These are phyloP conservation scores for Patellifolia procumbens DNA, from an alignment of 179 eudicot species.

Conservation along the genomic window DNA sequence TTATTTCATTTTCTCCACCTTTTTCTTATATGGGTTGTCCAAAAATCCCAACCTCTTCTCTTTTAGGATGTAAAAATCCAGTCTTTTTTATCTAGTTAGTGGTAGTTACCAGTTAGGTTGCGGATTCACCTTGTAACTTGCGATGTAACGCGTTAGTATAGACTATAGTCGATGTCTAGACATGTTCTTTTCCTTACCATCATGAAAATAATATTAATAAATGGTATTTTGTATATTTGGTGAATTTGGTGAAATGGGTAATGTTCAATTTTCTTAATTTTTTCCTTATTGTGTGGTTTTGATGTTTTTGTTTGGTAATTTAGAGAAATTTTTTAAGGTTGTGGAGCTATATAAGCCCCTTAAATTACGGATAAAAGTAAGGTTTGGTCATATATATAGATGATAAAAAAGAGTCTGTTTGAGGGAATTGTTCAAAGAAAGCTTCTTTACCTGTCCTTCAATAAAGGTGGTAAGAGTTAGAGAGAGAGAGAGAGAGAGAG, in stretches of 20 bases:
- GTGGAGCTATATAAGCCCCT: slow-evolving; percentile 29
- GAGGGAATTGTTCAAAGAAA: slow-evolving; percentile 37
- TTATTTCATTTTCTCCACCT: background rate
- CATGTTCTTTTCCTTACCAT: too few species aligned
- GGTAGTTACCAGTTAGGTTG: too few species aligned
- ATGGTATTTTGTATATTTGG: too few species aligned
- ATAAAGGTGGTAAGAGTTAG: too few species aligned
- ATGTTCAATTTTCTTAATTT: background rate
- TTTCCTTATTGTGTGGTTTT: slow-evolving; percentile 29
- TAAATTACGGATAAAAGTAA: slow-evolving; percentile 35
- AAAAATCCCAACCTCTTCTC: background rate
- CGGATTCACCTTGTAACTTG: too few species aligned
- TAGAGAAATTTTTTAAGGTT: slow-evolving; percentile 14
- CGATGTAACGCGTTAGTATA: too few species aligned
- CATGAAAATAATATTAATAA: too few species aligned
- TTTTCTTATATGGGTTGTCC: slow-evolving; percentile 16
- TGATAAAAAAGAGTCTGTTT: slow-evolving; percentile 21
- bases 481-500: slow-evolving; percentile 14
- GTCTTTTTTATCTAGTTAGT: background rate
- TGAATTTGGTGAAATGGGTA: slow-evolving; percentile 12
- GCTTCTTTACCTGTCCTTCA: slow-evolving; percentile 41
- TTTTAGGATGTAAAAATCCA: background rate
- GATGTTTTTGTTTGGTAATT: slow-evolving; percentile 17
- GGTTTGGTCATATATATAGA: slow-evolving; percentile 18
- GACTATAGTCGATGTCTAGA: too few species aligned